These are phyloP conservation scores for Phytophthora tentaculata DNA, from an alignment of 352 stramenopile genomes.

Conservation along the genomic window DNA sequence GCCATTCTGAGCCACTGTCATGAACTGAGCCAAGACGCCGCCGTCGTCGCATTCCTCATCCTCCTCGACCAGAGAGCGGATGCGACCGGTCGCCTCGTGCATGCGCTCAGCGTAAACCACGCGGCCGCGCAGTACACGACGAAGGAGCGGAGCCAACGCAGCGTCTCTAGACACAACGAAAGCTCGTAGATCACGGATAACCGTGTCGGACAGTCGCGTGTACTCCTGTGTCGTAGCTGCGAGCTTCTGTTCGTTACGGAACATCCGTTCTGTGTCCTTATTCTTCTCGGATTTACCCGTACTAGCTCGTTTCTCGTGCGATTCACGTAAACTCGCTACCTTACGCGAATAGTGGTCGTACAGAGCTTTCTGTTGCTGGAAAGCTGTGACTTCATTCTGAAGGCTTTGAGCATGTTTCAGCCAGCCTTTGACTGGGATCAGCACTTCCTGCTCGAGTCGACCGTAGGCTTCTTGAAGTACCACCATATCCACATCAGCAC, in stretches of 20 bases:
- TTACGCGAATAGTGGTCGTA: constrained; percentile 88
- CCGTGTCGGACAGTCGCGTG: constrained; percentile 64
- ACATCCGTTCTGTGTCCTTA: constrained; percentile 79
- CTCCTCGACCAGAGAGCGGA: constrained; percentile 56
- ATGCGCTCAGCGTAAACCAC: constrained; percentile 64
- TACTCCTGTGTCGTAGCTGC: constrained; percentile 69
- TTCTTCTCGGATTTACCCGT: constrained; percentile 67
- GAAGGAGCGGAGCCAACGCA: constrained; percentile 66
- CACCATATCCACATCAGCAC: constrained; percentile 64
- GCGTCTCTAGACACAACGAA: constrained; percentile 69
- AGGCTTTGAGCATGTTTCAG: constrained; percentile 49
- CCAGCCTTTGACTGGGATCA: constrained; percentile 66
- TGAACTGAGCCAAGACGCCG: constrained; percentile 49
- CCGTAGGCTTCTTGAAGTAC: constrained; percentile 56
- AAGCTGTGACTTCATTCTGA: constrained; percentile 54
- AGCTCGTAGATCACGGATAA: constrained; percentile 60
- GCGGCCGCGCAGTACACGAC: constrained; percentile 72
- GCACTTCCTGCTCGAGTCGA: constrained; percentile 66
- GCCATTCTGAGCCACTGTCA: constrained; percentile 44
- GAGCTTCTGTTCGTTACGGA: constrained; percentile 87
- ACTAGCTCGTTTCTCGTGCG: constrained; percentile 61
- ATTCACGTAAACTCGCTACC: constrained; percentile 64
- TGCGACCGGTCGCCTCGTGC: constrained; percentile 54
- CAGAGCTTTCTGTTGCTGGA: constrained; percentile 68
- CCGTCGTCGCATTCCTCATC: constrained; percentile 42